A percentile compares a stretch with the other conserved stretches of the same genome.
Conservation (phyloP, 2,329 filamentous ascomycete species). For the Penicillium brevicompactum region DNA sequence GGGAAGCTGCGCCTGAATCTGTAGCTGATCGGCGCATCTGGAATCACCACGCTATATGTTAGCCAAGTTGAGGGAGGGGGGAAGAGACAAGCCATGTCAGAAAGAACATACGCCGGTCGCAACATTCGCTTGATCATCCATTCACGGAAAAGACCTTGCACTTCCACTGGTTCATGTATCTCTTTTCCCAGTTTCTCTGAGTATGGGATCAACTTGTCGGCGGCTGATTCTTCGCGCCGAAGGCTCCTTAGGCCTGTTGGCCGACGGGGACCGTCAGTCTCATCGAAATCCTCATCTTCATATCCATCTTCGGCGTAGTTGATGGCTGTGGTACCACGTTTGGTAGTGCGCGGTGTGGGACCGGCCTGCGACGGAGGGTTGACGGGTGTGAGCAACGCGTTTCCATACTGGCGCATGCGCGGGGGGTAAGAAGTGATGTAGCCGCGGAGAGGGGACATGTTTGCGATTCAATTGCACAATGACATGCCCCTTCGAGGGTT, state of each 20-base stretch:
- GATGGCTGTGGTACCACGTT: constrained; percentile 92
- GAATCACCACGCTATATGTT: constrained; percentile 12
- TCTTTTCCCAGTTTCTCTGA: constrained; percentile 83
- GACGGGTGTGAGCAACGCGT: constrained; percentile 85
- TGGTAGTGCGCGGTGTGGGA: constrained; percentile 80
- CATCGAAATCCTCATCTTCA: constrained; percentile 68
- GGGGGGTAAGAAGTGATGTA: constrained; percentile 92
- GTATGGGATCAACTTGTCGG: constrained; percentile 62
- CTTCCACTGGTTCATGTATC: constrained; percentile 72
- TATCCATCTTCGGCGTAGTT: constrained; percentile 98
- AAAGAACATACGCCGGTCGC: constrained; percentile 45
- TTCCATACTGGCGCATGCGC: constrained; percentile 84
- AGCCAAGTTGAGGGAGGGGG: constrained; percentile 8
- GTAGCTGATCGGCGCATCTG: constrained; percentile 60
- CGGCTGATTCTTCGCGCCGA: constrained; percentile 71
- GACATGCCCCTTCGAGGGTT: constrained; percentile 39
- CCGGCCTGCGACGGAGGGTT: constrained; percentile 69
- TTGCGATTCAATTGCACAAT: constrained; percentile 34
- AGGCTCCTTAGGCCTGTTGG: constrained; percentile 82
- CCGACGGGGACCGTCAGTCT: constrained; percentile 67
- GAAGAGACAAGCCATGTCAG: constrained; percentile 4
- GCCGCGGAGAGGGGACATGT: constrained; percentile 71
- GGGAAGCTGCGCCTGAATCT: constrained; percentile 73
- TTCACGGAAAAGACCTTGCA: constrained; percentile 90
- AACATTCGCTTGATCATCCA: constrained; percentile 79